These are phyloP conservation scores for Cercospora beticola DNA, from an alignment of 2,329 filamentous ascomycete genomes.

Conservation along the genomic window DNA sequence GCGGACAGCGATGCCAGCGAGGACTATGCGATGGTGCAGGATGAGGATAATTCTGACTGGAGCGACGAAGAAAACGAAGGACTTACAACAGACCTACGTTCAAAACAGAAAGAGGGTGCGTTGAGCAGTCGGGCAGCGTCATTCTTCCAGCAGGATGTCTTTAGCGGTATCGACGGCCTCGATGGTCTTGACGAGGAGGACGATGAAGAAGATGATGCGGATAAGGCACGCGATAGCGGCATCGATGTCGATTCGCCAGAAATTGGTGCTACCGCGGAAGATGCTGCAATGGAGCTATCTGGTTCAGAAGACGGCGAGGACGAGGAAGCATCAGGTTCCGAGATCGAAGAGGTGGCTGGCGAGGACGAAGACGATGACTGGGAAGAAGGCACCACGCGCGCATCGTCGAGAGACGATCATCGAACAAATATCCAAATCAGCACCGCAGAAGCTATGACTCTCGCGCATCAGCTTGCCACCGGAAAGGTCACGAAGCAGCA, in stretches of 20 bases:
- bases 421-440: slow-evolving; percentile 91
- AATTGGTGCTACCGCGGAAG: slow-evolving; percentile 27
- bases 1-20: slow-evolving; percentile 48
- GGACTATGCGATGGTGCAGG: slow-evolving; percentile 53
- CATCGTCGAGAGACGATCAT: slow-evolving; percentile 47
- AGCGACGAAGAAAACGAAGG: slow-evolving; percentile 46
- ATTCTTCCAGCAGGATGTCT: slow-evolving; percentile 95
- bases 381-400: slow-evolving; percentile 60
- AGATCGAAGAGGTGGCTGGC: slow-evolving; percentile 33
- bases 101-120: slow-evolving; percentile 48
- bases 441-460: slow-evolving; percentile 98
- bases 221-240: slow-evolving; percentile 48
- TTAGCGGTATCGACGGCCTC: slow-evolving; percentile 74
- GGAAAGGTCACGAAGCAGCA: slow-evolving; percentile 78
- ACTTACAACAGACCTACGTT: slow-evolving; percentile 62
- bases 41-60: slow-evolving; percentile 63
- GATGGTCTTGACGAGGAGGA: slow-evolving; percentile 39
- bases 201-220: slow-evolving; percentile 38
- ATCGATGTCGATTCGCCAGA: slow-evolving; percentile 40
- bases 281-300: slow-evolving; percentile 21
- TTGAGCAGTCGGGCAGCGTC: slow-evolving; percentile 81
- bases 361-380: slow-evolving; percentile 54
- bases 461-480: slow-evolving; percentile 87
- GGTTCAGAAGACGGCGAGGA: slow-evolving; percentile 17
- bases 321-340: slow-evolving; percentile 31